Base-by-base conservation (phyloP, 1,284 basidiomycete genomes). In the Boletus albobrunnescens region DNA sequence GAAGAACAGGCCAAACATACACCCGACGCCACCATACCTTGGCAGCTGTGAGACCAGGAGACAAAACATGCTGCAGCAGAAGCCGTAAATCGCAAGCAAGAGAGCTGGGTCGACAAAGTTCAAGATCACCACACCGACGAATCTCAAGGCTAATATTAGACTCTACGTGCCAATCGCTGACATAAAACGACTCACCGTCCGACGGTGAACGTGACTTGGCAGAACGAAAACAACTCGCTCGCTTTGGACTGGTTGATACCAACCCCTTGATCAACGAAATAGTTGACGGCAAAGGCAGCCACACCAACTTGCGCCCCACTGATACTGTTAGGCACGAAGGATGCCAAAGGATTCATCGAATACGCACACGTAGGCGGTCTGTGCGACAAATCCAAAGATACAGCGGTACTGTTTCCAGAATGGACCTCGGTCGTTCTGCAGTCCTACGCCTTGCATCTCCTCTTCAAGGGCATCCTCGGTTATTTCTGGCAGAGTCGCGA, bases 401-500 rank as follows among this genome's bases (percentile, higher is more conserved):
- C 83, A 82, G 56, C 82, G 78, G 59, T 79, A 80, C 54, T 89
- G 85, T 67, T 78, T 83, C 74, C 77, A 79, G 65, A 91, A 84
- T 1, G 84, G 70, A 42, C 79, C 75, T 30, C 71, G 63, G 48
- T 80, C 76, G 13, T 67, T 60, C 24, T 62, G 62, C 41, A 78
- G 52, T 3, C 73, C 77, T 20, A 64, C 71, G 12, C 67, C 67
- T 30, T 72, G 67, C 44, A 78, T 68, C 52, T 84, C 75, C 26
- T 77, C 68, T 10, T 73, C 70, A 27, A 81, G 68, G 14, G 79
- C 80, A 51, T 84, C 81, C 53, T 87, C 82, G 8, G 81, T 79
- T 49, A 91, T 84, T 63, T 91, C 87, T 17, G 87, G 88, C 8
- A 91, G 73, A 48, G 77, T 68, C 60, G 81, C 83, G 67, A 88